phyloP scores from a whole-genome alignment of 257 asterid genomes.

The Gynochthodes officinalis region DNA sequence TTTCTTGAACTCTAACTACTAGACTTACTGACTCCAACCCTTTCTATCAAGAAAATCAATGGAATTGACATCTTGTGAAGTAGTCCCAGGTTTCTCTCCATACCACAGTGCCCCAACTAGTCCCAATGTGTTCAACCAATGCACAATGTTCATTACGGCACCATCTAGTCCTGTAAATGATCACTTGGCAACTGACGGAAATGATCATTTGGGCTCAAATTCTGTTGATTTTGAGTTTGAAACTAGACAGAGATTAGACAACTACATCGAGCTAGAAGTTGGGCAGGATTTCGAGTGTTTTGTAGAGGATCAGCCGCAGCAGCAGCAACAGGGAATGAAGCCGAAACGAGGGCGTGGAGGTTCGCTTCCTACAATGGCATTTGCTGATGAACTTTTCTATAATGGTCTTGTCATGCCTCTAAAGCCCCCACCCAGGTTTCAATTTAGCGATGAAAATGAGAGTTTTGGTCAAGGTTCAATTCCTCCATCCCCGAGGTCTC shows the following conservation, averaged over 20 bases:
- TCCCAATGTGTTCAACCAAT: conserved; percentile 28
- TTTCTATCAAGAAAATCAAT: conserved; percentile 8
- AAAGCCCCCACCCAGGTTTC: conserved; percentile 74
- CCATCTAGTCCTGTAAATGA: conserved; percentile 43
- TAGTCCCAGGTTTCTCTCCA: conserved; percentile 27
- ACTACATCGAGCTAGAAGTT: conserved; percentile 7
- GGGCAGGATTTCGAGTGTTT: conserved; percentile 19
- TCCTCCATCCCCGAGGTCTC: conserved; percentile 42
- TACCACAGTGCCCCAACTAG: conserved; percentile 49
- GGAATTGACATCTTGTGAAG: conserved; percentile 32
- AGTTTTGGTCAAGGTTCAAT: conserved; percentile 27
- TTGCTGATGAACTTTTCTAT: conserved; percentile 64
- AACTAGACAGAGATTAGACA: conserved; percentile 44
- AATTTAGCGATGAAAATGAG: conserved; percentile 17
- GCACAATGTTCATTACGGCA: conserved; percentile 22
- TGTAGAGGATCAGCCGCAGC: not conserved
- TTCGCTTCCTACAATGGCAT: conserved; percentile 56
- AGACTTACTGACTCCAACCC: not conserved
- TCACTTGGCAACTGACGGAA: not conserved
- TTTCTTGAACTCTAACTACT: conserved; percentile 15
- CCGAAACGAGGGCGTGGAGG: conserved; percentile 29
- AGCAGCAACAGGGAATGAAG: conserved; percentile 5
- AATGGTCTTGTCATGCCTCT: conserved; percentile 69
- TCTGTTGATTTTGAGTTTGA: conserved; percentile 58
- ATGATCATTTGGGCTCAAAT: not conserved